These are phyloP conservation scores for Fomitopsis schrenkii DNA, from an alignment of 1,284 basidiomycete species.

Conservation along the genomic window DNA sequence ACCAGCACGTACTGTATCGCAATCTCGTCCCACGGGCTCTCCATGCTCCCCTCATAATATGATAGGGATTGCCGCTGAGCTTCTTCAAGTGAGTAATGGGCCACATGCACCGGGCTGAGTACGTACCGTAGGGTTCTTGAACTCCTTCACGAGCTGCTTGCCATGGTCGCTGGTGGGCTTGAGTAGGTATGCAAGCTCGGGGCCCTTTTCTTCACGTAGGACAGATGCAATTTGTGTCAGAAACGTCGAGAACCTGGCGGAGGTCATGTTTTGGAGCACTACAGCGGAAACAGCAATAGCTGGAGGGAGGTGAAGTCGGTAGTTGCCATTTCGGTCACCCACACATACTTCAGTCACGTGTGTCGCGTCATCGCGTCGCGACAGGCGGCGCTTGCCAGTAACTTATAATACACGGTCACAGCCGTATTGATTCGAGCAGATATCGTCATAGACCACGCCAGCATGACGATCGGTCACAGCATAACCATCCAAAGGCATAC, in stretches of 20 bases:
- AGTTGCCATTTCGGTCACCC: neutral
- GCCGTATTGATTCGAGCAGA: neutral
- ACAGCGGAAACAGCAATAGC: neutral
- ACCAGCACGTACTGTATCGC: slow-evolving; percentile 75
- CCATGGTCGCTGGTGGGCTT: slow-evolving; percentile 70
- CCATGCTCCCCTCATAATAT: slow-evolving; percentile 60
- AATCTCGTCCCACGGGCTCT: slow-evolving; percentile 78
- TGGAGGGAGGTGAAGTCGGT: neutral
- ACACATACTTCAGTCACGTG: no score
- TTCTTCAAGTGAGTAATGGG: neutral
- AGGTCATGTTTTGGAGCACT: slow-evolving; percentile 25
- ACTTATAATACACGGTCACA: no score
- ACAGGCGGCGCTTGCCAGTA: no score
- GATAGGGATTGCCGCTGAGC: slow-evolving; percentile 45
- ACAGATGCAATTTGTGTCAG: slow-evolving; percentile 58
- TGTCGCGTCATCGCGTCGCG: no score
- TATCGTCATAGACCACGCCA: neutral
- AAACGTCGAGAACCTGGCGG: slow-evolving; percentile 57
- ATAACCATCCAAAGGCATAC: neutral
- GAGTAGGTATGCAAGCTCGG: slow-evolving; percentile 65
- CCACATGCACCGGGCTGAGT: neutral
- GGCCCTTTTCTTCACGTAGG: slow-evolving; percentile 59
- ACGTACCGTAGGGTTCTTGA: slow-evolving; percentile 62
- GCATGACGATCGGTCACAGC: neutral
- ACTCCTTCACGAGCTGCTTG: slow-evolving; percentile 68